Conservation (phyloP, 352 stramenopile genomes). For the Phytophthora nicotianae region DNA sequence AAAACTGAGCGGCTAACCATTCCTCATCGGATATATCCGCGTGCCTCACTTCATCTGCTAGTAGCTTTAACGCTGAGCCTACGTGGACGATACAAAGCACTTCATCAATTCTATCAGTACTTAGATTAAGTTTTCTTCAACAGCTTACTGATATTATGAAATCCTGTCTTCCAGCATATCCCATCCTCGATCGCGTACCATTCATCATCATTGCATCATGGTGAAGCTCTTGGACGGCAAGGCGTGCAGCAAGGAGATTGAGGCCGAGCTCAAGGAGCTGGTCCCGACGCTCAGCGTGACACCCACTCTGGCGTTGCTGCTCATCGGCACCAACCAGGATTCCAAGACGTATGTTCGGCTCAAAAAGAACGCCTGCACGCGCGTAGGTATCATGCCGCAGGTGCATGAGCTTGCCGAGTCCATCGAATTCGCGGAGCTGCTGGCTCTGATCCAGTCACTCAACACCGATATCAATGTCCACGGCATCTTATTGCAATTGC, state of each 20-base stretch:
- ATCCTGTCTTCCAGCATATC: too few relatives aligned
- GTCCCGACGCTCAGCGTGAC: slow-evolving; percentile 48
- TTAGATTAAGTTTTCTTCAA: too few relatives aligned
- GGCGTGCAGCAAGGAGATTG: slow-evolving; percentile 82
- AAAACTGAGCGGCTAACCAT: too few relatives aligned
- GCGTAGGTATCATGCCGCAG: slow-evolving; percentile 92
- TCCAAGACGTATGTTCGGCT: slow-evolving; percentile 97
- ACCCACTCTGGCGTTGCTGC: slow-evolving; percentile 94
- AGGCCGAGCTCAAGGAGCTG: slow-evolving; percentile 83
- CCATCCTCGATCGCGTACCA: not conserved
- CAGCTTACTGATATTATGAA: too few relatives aligned
- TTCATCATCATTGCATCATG: slow-evolving; percentile 30
- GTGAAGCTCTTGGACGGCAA: slow-evolving; percentile 79
- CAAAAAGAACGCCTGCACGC: slow-evolving; percentile 98
- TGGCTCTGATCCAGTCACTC: slow-evolving; percentile 70
- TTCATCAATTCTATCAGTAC: too few relatives aligned
- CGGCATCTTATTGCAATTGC: slow-evolving; percentile 96
- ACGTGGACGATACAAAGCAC: too few relatives aligned
- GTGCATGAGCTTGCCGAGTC: slow-evolving; percentile 64
- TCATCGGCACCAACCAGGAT: slow-evolving; percentile 93
- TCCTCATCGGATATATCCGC: too few relatives aligned
- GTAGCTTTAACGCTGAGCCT: too few relatives aligned
- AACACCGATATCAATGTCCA: slow-evolving; percentile 92
- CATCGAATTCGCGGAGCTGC: slow-evolving; percentile 52
- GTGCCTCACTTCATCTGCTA: too few relatives aligned